Evolutionary conservation across 139 green algal genomes (phyloP).

Genomic region (Chlamydomonas incerta): DNA sequence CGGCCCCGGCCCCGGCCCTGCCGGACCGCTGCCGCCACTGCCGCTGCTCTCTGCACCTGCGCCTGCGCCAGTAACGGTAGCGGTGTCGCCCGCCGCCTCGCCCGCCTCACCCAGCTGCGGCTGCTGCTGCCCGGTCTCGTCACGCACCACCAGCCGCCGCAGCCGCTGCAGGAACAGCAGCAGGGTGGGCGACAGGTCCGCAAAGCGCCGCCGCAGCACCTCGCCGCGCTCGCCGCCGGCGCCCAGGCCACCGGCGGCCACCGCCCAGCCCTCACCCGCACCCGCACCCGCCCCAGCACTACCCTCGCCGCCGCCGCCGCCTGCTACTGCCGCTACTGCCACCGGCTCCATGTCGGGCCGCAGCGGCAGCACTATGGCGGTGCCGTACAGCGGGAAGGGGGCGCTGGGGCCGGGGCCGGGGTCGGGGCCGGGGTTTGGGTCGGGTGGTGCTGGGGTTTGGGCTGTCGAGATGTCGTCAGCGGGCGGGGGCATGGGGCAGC

Average conservation of each 20-base stretch:
- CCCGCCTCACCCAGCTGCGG: too few species aligned
- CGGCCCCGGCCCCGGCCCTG: background rate
- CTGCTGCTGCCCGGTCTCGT: constrained; percentile 41
- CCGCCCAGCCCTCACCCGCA: background rate
- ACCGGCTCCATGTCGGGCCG: constrained; percentile 27
- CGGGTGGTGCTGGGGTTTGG: background rate
- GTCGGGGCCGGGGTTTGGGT: too few species aligned
- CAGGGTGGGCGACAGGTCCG: constrained; percentile 58
- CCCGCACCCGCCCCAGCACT: too few species aligned
- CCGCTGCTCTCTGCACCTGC: background rate
- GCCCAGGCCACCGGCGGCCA: background rate
- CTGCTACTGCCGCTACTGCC: too few species aligned
- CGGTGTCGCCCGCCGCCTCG: background rate
- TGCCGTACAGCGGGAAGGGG: constrained; percentile 13
- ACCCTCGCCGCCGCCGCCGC: background rate
- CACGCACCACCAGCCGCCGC: constrained; percentile 42
- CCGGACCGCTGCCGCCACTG: background rate
- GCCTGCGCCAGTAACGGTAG: background rate
- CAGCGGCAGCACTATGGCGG: constrained; percentile 54
- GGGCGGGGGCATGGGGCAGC: background rate
- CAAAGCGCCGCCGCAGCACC: constrained; percentile 50
- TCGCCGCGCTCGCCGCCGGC: background rate
- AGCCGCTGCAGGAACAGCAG: constrained; percentile 68
- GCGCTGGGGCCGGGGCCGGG: background rate
- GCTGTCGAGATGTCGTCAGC: too few species aligned